phyloP scores from a whole-genome alignment of 495 filamentous ascomycete species.

The Penicillium herquei region DNA sequence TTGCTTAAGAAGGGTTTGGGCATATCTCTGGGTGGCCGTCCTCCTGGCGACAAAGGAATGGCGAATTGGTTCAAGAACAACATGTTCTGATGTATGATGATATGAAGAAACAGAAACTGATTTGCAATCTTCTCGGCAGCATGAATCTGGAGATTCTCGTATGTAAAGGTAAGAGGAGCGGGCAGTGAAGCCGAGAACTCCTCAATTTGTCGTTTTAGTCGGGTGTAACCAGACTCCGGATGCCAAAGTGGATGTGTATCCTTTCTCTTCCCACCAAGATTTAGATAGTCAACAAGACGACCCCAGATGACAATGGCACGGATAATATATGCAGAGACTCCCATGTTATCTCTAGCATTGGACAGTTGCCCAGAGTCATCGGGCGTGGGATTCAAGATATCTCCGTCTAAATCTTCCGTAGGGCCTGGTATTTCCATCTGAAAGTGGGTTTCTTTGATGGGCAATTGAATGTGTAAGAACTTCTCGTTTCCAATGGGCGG shows the following conservation, averaged over 20 bases:
- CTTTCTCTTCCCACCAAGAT: conserved; percentile 82
- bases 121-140: conserved; percentile 81
- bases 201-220: conserved; percentile 68
- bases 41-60: conserved; percentile 67
- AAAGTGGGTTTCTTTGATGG: conserved; percentile 86
- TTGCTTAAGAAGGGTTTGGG: conserved; percentile 78
- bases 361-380: conserved; percentile 61
- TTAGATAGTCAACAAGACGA: conserved; percentile 82
- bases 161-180: conserved; percentile 63
- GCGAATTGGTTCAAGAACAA: conserved; percentile 90
- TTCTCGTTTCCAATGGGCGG: conserved; percentile 91
- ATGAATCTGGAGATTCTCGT: conserved; percentile 82
- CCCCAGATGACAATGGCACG: conserved; percentile 87
- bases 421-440: conserved; percentile 87
- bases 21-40: conserved; percentile 67
- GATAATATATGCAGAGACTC: conserved; percentile 88
- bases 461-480: conserved; percentile 83
- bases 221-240: conserved; percentile 69
- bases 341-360: conserved; percentile 83
- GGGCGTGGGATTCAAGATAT: conserved; percentile 62
- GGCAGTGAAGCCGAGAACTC: conserved; percentile 71
- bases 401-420: conserved; percentile 80
- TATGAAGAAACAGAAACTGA: conserved; percentile 92
- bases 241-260: conserved; percentile 80
- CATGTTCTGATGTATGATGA: conserved; percentile 82